phyloP scores from a whole-genome alignment of 176 grass and related monocot genomes.

The Bonia amplexicaulis region DNA sequence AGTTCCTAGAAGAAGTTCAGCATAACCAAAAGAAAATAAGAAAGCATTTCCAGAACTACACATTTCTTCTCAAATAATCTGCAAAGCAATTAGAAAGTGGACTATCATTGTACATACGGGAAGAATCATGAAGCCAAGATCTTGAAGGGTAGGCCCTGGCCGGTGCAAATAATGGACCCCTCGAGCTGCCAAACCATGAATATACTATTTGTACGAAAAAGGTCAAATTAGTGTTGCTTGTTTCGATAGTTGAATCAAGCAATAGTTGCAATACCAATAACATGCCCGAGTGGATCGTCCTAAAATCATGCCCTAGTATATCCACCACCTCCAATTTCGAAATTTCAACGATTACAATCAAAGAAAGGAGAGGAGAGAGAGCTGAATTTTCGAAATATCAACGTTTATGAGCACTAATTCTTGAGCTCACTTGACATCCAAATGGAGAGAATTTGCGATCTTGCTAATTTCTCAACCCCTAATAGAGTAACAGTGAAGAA shows the following conservation, averaged over 20 bases:
- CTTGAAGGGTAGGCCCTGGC: constrained; percentile 76
- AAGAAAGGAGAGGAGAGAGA: not conserved
- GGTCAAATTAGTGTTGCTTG: not conserved
- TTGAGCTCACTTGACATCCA: not conserved
- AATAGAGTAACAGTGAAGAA: not conserved
- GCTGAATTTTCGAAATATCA: not conserved
- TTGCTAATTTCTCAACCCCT: not conserved
- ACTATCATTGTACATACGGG: constrained; percentile 44
- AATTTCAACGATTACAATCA: not conserved
- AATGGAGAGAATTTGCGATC: not conserved
- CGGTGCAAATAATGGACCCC: constrained; percentile 88
- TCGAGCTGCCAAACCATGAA: constrained; percentile 77
- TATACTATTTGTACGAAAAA: constrained; percentile 47
- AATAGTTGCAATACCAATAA: too few species aligned
- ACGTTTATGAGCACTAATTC: not conserved
- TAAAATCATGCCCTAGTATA: not conserved
- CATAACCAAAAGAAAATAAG: constrained; percentile 11
- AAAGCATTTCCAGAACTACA: not conserved
- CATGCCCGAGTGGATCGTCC: too few species aligned
- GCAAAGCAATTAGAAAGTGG: not conserved
- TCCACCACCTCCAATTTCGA: not conserved
- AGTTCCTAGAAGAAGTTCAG: constrained; percentile 47
- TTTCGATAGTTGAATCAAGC: not conserved
- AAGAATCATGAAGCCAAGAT: constrained; percentile 86
- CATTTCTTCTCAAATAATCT: not conserved